These are phyloP conservation scores for Dalechampia spathulata DNA, from an alignment of 441 rosid genomes.

Conservation along the genomic window DNA sequence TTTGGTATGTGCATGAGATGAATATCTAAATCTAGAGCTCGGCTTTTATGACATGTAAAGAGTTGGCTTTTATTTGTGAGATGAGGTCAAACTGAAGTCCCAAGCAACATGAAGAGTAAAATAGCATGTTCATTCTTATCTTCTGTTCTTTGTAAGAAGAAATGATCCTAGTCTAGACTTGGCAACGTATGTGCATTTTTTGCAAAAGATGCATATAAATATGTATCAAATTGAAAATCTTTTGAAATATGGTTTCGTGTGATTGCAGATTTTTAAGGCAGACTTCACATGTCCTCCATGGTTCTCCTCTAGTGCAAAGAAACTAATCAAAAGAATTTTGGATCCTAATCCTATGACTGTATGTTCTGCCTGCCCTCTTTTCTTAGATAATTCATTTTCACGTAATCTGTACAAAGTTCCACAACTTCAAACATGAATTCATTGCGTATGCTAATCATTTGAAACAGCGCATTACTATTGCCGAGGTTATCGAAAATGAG, in stretches of 20 bases:
- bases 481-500: conserved; percentile 85
- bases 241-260: conserved; percentile 5
- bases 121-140: conserved; percentile 1
- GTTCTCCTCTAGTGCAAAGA: conserved; percentile 96
- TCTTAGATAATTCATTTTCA: not conserved
- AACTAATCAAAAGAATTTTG: conserved; percentile 77
- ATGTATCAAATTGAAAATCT: not conserved
- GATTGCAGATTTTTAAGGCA: conserved; percentile 81
- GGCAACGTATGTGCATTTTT: not conserved
- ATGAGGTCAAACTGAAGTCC: not conserved
- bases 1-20: too few species aligned
- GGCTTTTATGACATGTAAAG: too few species aligned
- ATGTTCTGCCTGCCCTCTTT: conserved; percentile 14
- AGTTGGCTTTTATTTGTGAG: not conserved
- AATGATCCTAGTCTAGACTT: not conserved
- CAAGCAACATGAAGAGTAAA: not conserved
- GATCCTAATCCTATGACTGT: conserved; percentile 92
- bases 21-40: too few species aligned
- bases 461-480: conserved; percentile 74
- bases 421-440: conserved; percentile 2
- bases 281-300: conserved; percentile 94
- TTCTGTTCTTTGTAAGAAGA: not conserved
- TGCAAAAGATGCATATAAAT: not conserved
- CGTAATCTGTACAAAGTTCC: not conserved
- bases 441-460: conserved; percentile 19